Evolutionary conservation across 345 rosid genomes (phyloP).

Genomic region (Sisymbrium irio): DNA sequence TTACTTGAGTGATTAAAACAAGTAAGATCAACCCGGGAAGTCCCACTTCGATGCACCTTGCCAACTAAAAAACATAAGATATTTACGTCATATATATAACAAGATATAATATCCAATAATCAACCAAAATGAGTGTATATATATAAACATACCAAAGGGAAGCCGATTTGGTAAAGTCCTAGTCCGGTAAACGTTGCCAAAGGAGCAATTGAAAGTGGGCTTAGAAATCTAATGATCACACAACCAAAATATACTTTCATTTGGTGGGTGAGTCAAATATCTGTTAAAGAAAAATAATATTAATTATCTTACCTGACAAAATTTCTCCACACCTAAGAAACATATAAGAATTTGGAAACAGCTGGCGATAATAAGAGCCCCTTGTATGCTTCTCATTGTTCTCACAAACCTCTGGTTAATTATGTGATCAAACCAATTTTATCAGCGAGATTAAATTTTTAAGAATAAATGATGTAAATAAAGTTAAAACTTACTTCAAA

Average conservation of each 20-base stretch:
- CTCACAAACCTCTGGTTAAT: conserved; percentile 47
- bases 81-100: not conserved
- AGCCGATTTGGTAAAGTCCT: conserved; percentile 70
- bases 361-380: conserved; percentile 54
- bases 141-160: conserved; percentile 52
- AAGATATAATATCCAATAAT: not conserved
- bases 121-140: not conserved
- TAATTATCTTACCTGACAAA: conserved; percentile 22
- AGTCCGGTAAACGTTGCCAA: conserved; percentile 55
- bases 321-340: conserved; percentile 70
- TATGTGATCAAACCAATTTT: not conserved
- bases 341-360: conserved; percentile 63
- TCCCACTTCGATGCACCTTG: conserved; percentile 68
- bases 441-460: not conserved
- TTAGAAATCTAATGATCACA: conserved; percentile 45
- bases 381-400: conserved; percentile 74
- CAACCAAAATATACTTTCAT: not conserved
- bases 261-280: not conserved
- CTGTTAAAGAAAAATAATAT: not conserved
- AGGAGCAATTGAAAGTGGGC: conserved; percentile 73
- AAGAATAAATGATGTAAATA: not conserved
- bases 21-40: conserved; percentile 51
- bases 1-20: conserved; percentile 61
- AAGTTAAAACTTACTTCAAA: conserved; percentile 40
- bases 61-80: conserved; percentile 39